A percentile compares a stretch with the other conserved stretches of the same genome.
phyloP scores from a whole-genome alignment of 2,329 filamentous ascomycete genomes.

The Xylariomycetidae sp. region DNA sequence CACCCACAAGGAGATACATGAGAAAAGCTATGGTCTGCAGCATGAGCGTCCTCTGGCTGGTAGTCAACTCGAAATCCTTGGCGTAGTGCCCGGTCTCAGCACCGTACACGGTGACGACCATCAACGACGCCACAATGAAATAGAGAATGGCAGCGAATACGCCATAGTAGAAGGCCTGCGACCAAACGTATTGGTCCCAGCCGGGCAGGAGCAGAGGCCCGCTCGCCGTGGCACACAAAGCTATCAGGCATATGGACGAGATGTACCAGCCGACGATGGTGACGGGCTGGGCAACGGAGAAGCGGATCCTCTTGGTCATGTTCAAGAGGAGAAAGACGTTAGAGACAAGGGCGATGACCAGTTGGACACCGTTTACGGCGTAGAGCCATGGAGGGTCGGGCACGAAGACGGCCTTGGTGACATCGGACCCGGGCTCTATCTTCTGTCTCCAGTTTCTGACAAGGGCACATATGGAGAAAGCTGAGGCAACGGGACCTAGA shows the following conservation, averaged over 20 bases:
- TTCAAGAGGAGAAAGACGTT: constrained; percentile 83
- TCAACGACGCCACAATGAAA: constrained; percentile 69
- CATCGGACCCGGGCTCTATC: constrained; percentile 39
- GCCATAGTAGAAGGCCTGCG: constrained; percentile 84
- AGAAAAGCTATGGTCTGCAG: constrained; percentile 85
- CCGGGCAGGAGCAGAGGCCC: constrained; percentile 47
- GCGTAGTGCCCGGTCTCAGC: constrained; percentile 66
- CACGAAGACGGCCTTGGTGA: constrained; percentile 48
- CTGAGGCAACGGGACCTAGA: constrained; percentile 79
- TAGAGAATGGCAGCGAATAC: constrained; percentile 77
- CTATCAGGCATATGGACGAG: constrained; percentile 60
- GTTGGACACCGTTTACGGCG: constrained; percentile 70
- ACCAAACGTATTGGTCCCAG: constrained; percentile 55
- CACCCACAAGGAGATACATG: constrained; percentile 74
- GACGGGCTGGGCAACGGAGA: constrained; percentile 74
- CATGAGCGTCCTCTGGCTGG: constrained; percentile 82
- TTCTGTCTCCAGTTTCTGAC: constrained; percentile 72
- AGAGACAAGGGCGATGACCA: constrained; percentile 69
- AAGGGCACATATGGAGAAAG: constrained; percentile 83
- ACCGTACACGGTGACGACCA: constrained; percentile 75
- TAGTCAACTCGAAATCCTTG: constrained; percentile 73
- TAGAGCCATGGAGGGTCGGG: constrained; percentile 70
- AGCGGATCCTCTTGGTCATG: constrained; percentile 76
- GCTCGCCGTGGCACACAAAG: constrained; percentile 61
- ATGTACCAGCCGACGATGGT: constrained; percentile 78